Evolutionary conservation across 768 basidiomycete genomes (phyloP), one percentile per base, ranked within the genome.

Genomic region (Phaeotremella skinneri): DNA sequence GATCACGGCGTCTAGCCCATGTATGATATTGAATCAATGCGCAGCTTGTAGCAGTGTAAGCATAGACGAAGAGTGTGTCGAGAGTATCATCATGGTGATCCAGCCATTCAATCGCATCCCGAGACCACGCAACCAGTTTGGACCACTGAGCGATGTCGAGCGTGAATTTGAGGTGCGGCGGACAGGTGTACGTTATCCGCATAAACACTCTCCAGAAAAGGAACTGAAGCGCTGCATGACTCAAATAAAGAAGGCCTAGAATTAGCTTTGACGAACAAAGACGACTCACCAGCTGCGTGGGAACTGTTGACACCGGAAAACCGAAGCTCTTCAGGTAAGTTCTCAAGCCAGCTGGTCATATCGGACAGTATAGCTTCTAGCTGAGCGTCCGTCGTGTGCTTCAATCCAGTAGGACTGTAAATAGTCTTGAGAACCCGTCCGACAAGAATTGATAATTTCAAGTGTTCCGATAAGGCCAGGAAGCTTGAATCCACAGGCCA

Each of bases 201-300:
- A 97, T 93, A 80, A 97, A 98, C 30, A 96, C 91, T 50, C 94
- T 87, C 86, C 91, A 96, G 79, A 96, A 93, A 76, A 98, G 89
- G 85, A 98, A 96, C 66, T 86, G 87, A 43, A 97, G 86, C 71
- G 89, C 91, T 29, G 88, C 84, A 75, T 90, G 92, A 39, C 91
- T 81, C 52, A 97, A 77, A 76, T 96, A 92, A 23, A 99, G 81
- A 55, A 96, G 80, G 41, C 94, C 93, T 90, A 66, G 21, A 21
- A 5, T 25, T 61, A 50, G 45, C 37, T 29, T 39, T 27, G 29
- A 37, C 26, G 26, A 3, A 23, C 32, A 9, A 45, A 51, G 58
- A 49, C 20, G 13, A 59, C 84, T 67, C 74, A 88, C 89, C 88
- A 67, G 88, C 85, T 64, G 82, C 81, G 56, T 81, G 82, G 41